Evolutionary conservation across 768 basidiomycete species (phyloP), one percentile per base, ranked within the genome.

Genomic region (Sporobolomyces pararoseus): DNA sequence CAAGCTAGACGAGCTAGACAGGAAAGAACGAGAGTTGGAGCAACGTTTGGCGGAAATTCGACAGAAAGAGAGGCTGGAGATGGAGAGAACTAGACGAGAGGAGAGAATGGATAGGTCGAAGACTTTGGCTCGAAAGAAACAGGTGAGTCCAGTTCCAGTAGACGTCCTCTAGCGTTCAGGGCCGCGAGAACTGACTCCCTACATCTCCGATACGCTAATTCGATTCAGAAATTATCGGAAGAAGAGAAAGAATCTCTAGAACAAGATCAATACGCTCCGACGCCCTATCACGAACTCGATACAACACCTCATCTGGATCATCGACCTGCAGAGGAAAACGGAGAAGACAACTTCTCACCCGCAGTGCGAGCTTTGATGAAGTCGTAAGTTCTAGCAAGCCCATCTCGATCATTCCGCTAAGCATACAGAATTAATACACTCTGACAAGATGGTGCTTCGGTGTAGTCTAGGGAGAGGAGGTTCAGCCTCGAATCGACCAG

Each of bases 331-430:
- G 67, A 31, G 3, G 50, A 46, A 0, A 47, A 66, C 7, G 80
- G 81, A 50, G 80, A 79, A 68, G 83, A 81, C 79, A 87, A 89
- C 74, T 82, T 93, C 7, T 89, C 89, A 9, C 86, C 88, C 3
- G 89, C 86, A 49, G 86, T 95, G 9, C 84, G 86, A 32, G 89
- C 86, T 1, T 81, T 95, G 16, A 88, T 95, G 87, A 83, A 82
- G 58, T 88, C 86, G 93, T 92, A 73, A 52, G 84, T 44, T 12
- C 19, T 47, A 14, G 39, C 39, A 9, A 9, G 17, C 17, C 39
- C 10, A 42, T 42, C 9, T 23, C 46, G 46, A 47, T 9, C 39
- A 42, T 42, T n/a, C n/a, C n/a, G n/a, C n/a, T n/a, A n/a, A n/a
- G n/a, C n/a, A n/a, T n/a, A n/a, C n/a, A n/a, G n/a, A n/a, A n/a